Base-by-base conservation (phyloP, 768 basidiomycete genomes). In the Ramaria rubella region DNA sequence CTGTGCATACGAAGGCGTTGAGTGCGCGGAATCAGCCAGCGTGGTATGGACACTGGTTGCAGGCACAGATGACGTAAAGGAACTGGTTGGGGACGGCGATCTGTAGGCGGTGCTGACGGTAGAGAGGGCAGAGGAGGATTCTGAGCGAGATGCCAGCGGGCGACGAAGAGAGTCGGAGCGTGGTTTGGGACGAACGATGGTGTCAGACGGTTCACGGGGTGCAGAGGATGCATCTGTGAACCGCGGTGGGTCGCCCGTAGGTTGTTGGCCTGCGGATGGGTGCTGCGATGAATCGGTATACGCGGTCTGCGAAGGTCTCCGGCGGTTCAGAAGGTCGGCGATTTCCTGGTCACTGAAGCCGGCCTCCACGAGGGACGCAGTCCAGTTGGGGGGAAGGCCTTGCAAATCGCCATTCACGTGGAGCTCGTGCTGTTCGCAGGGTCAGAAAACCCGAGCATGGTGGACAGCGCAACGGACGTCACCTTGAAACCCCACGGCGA, bases 401-500 rank as follows among this genome's bases (percentile, higher is more conserved):
- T 73, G 68, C 57, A 80, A 82, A 82, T 75, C 82, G 70, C 88
- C 87, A 67, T 89, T 85, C 27, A 89, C 87, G 64, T 90, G 87
- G 31, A 89, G 81, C 63, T 89, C 78, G 65, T 90, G 87, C 86
- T 87, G 60, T 19, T 19, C 45, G 24, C 2, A 11, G 23, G 12
- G 46, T 46, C 23, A 48, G 23, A 19, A 26, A 17, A 3, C 7
- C 9, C n/a, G n/a, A 38, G 36, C 11, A n/a, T 38, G 36, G 36
- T 38, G 11, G 36, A 38, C n/a, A n/a, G 36, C n/a, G 57, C 52
- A 2, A 58, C 14, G 31, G 31, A 27, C 26, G 11, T 45, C 65
- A 82, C 85, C 77, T 85, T 84, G 59, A 89, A 87, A 66, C 87
- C 87, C 81, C 82, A 88, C 4, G 87, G 87, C 59, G 72, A 60